Conservation (phyloP, 2,329 filamentous ascomycete species). For the Alternaria triticina region DNA sequence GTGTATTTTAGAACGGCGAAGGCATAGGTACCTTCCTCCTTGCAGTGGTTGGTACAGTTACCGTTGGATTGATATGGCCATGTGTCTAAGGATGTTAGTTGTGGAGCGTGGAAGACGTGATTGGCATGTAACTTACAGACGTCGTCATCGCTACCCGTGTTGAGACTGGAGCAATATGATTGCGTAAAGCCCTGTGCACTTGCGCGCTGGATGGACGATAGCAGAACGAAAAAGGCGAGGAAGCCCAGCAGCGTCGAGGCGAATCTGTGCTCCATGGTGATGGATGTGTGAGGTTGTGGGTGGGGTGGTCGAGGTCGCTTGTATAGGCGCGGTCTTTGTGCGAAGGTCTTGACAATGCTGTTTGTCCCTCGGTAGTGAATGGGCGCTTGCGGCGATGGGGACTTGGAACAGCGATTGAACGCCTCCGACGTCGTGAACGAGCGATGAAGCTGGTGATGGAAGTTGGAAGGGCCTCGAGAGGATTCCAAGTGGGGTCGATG, state of each 20-base stretch:
- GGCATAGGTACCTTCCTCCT: constrained; percentile 57
- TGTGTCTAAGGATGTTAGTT: constrained; percentile 22
- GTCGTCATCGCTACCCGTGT: constrained; percentile 44
- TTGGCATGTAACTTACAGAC: constrained; percentile 39
- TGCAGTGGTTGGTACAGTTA: constrained; percentile 68
- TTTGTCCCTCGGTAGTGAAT: constrained; percentile 13
- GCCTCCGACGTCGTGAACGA: constrained; percentile 22
- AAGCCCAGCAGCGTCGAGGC: constrained; percentile 20
- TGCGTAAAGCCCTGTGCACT: constrained; percentile 2
- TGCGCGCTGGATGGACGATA: constrained; percentile 17
- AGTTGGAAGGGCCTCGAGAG: neutral
- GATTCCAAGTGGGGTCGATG: constrained; percentile 8
- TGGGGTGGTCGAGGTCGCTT: constrained; percentile 2
- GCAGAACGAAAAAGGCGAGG: constrained; percentile 22
- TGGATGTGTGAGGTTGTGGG: constrained; percentile 4
- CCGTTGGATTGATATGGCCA: constrained; percentile 69
- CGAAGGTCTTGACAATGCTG: neutral
- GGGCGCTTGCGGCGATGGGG: constrained; percentile 6
- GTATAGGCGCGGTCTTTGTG: constrained; percentile 1
- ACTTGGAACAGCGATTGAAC: constrained; percentile 32
- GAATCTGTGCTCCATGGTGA: constrained; percentile 22
- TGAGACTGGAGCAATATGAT: constrained; percentile 55
- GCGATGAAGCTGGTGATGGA: constrained; percentile 4
- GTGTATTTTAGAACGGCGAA: constrained; percentile 71
- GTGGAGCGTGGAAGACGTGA: neutral